Percentiles rank a stretch among this genome's conserved stretches.
Evolutionary conservation across 2,329 filamentous ascomycete species (phyloP).

Genomic region (Thelonectria olida): DNA sequence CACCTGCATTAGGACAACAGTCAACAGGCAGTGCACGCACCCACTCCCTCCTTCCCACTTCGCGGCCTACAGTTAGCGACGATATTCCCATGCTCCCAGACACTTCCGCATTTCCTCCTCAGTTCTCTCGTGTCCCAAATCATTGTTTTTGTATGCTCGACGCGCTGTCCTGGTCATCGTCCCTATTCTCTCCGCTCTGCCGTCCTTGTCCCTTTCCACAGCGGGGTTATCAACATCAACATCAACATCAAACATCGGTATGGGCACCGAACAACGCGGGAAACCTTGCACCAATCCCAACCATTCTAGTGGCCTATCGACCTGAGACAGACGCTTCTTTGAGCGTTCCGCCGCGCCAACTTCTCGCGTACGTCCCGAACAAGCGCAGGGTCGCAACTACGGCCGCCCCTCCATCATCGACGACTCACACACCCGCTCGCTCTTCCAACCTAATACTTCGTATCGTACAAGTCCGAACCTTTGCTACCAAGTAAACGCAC

Average conservation of each 20-base stretch:
- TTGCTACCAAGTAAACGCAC: background rate
- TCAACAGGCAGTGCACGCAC: conserved; percentile 3
- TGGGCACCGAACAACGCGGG: background rate
- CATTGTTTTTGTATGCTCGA: background rate
- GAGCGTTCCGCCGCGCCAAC: conserved; percentile 31
- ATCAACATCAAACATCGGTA: background rate
- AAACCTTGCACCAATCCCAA: conserved; percentile 15
- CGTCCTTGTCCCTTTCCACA: conserved; percentile 2
- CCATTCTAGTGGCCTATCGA: background rate
- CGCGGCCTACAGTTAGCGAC: background rate
- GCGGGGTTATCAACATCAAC: background rate
- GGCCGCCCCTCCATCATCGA: conserved; percentile 31
- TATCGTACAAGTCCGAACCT: background rate
- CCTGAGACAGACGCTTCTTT: conserved; percentile 31
- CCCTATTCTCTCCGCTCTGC: background rate
- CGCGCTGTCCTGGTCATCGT: conserved; percentile 2
- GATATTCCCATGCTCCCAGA: background rate
- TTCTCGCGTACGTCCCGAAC: conserved; percentile 34
- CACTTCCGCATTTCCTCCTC: background rate
- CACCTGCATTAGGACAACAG: conserved; percentile 8
- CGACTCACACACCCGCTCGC: conserved; percentile 2
- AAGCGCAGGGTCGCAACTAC: conserved; percentile 39
- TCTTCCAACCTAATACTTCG: no score
- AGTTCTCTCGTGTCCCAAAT: background rate
- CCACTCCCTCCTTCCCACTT: conserved; percentile 9